These are phyloP conservation scores for Malassezia sp. DNA, from an alignment of 1,284 basidiomycete species.

Conservation along the genomic window DNA sequence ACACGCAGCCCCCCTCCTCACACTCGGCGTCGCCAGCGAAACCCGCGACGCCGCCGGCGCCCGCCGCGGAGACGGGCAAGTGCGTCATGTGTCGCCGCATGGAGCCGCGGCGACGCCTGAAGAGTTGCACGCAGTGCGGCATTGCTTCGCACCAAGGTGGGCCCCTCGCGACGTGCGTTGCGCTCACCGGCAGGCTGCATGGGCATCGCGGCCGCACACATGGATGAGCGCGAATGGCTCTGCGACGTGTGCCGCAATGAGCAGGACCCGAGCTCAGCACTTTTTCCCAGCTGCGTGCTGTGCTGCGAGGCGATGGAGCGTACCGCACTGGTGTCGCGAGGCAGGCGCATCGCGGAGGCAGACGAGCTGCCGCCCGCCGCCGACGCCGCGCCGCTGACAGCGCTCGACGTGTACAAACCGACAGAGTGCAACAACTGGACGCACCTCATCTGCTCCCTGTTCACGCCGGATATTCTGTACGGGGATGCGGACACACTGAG, in stretches of 20 bases:
- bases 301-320: constrained; percentile 18
- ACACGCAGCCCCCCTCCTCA: neutral
- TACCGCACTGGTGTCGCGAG: neutral
- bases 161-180: no score
- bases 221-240: constrained; percentile 28
- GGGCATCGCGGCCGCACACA: constrained; percentile 28
- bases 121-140: constrained; percentile 35
- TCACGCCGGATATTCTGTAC: constrained; percentile 69
- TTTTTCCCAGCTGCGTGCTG: constrained; percentile 34
- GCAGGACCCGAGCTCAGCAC: constrained; percentile 24
- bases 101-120: constrained; percentile 38
- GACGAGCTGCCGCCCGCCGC: neutral
- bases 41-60: neutral
- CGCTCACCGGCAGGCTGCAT: no score
- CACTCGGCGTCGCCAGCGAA: neutral
- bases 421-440: constrained; percentile 89
- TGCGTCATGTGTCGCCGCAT: constrained; percentile 39
- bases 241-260: constrained; percentile 42
- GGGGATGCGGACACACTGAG: constrained; percentile 62
- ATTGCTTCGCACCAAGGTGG: constrained; percentile 39
- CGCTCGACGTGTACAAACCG: constrained; percentile 71
- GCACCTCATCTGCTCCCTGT: constrained; percentile 78
- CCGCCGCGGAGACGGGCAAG: neutral
- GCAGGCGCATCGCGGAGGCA: neutral
- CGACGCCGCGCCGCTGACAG: constrained; percentile 37